Evolutionary conservation across 2,329 filamentous ascomycete genomes (phyloP).

Genomic region (Cordyceps sp.): DNA sequence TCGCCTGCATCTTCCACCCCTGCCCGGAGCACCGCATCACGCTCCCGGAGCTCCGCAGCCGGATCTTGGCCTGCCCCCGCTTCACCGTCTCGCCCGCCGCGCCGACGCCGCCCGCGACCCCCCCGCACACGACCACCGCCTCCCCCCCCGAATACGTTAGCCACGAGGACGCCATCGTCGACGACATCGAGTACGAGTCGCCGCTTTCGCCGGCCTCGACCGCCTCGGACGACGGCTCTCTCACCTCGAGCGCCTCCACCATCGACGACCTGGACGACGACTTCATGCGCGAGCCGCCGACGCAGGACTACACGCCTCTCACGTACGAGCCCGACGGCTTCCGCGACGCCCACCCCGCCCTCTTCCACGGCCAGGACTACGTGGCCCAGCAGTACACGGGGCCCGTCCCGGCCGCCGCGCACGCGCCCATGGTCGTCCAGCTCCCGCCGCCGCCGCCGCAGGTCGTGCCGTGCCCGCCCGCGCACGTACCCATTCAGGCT

Average conservation of each 20-base stretch:
- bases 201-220: constrained; percentile 33
- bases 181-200: constrained; percentile 26
- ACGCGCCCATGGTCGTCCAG: no score
- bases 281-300: constrained; percentile 25
- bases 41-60: constrained; percentile 58
- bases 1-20: constrained; percentile 74
- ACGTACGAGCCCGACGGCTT: neutral
- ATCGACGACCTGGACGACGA: constrained; percentile 34
- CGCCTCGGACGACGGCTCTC: constrained; percentile 36
- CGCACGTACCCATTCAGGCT: constrained; percentile 13
- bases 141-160: constrained; percentile 24
- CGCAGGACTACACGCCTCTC: constrained; percentile 22
- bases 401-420: constrained; percentile 15
- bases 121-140: constrained; percentile 16
- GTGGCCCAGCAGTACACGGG: constrained; percentile 27
- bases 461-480: constrained; percentile 13
- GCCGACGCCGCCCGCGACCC: constrained; percentile 22
- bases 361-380: constrained; percentile 28
- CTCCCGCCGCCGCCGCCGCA: constrained; percentile 8
- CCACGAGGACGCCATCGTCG: constrained; percentile 26
- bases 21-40: constrained; percentile 72
- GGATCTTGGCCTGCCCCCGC: constrained; percentile 59
- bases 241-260: constrained; percentile 35
- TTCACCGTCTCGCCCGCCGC: constrained; percentile 41
- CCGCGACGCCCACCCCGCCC: neutral